These are phyloP conservation scores for Apiospora saccharicola DNA, from an alignment of 2,329 filamentous ascomycete species.

Conservation along the genomic window DNA sequence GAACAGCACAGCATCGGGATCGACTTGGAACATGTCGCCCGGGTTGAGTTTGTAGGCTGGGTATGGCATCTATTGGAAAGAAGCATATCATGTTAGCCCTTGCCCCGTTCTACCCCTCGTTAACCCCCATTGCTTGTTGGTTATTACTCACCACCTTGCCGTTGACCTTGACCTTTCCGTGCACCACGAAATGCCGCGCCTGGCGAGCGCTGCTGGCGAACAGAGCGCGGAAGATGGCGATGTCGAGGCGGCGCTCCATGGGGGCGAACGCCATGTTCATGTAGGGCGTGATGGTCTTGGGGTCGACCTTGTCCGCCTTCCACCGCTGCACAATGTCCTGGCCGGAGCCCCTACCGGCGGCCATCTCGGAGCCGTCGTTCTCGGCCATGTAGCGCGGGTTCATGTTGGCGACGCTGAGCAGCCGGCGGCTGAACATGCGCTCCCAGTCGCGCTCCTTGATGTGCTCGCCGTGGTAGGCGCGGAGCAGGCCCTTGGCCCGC, in stretches of 20 bases:
- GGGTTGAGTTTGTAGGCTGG: slow-evolving; percentile 95
- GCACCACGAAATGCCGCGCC: slow-evolving; percentile 91
- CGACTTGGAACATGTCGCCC: slow-evolving; percentile 97
- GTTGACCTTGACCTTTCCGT: slow-evolving; percentile 94
- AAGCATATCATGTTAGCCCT: neutral
- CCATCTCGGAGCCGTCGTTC: slow-evolving; percentile 83
- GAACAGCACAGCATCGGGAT: slow-evolving; percentile 85
- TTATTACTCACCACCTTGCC: slow-evolving; percentile 80
- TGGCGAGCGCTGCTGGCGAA: slow-evolving; percentile 95
- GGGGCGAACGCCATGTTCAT: slow-evolving; percentile 97
- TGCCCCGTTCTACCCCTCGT: neutral
- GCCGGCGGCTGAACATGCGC: slow-evolving; percentile 85
- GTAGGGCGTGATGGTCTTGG: slow-evolving; percentile 73
- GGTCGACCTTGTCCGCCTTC: neutral
- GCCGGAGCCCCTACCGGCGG: slow-evolving; percentile 84
- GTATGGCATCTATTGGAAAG: slow-evolving; percentile 75
- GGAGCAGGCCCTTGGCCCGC: slow-evolving; percentile 82
- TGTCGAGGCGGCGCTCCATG: slow-evolving; percentile 87
- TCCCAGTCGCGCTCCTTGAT: slow-evolving; percentile 93
- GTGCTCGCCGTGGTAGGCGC: slow-evolving; percentile 94
- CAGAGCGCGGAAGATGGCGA: slow-evolving; percentile 90
- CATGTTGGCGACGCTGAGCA: slow-evolving; percentile 87
- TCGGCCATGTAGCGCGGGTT: slow-evolving; percentile 79
- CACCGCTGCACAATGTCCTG: slow-evolving; percentile 46
- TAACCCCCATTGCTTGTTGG: neutral